phyloP scores from a whole-genome alignment of 73 alveolate genomes.

The Symbiodinium natans region DNA sequence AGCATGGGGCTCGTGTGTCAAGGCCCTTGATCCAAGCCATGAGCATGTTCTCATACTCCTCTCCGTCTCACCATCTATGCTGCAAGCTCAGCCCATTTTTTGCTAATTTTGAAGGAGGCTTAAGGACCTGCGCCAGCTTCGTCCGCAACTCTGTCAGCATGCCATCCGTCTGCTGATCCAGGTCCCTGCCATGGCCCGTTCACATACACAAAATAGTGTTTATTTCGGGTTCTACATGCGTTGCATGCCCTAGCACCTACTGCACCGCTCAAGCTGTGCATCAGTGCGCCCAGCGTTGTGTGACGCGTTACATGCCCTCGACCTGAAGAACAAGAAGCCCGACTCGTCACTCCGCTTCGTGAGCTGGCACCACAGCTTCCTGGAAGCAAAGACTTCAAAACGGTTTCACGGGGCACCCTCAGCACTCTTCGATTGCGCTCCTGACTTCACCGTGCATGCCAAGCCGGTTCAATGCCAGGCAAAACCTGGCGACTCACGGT shows the following conservation, averaged over 20 bases:
- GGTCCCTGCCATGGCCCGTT: slow-evolving; percentile 58
- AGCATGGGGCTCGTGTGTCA: slow-evolving; percentile 14
- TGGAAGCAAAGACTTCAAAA: background rate
- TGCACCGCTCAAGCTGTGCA: too few relatives aligned
- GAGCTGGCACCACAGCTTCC: slow-evolving; percentile 82
- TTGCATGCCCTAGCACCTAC: too few relatives aligned
- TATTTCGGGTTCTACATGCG: background rate
- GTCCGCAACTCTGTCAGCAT: slow-evolving; percentile 52
- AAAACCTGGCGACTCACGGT: slow-evolving; percentile 18
- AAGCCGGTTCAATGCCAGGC: slow-evolving; percentile 59
- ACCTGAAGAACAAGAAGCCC: slow-evolving; percentile 59
- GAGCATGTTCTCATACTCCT: slow-evolving; percentile 80
- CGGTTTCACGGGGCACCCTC: too few relatives aligned
- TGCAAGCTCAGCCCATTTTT: background rate
- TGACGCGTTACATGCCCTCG: background rate
- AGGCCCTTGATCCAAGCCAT: slow-evolving; percentile 85
- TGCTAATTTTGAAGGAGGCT: background rate
- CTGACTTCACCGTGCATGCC: slow-evolving; percentile 74
- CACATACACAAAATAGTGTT: background rate
- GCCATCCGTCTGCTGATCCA: slow-evolving; percentile 46
- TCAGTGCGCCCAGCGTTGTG: too few relatives aligned
- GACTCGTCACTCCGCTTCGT: slow-evolving; percentile 30
- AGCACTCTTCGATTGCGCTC: too few relatives aligned
- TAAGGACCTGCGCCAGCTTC: slow-evolving; percentile 42
- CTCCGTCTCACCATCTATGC: too few relatives aligned